Evolutionary conservation across 1,139 yeast genomes (phyloP), one percentile per base, ranked within the genome.

Genomic region (Dujonia santamariae): DNA sequence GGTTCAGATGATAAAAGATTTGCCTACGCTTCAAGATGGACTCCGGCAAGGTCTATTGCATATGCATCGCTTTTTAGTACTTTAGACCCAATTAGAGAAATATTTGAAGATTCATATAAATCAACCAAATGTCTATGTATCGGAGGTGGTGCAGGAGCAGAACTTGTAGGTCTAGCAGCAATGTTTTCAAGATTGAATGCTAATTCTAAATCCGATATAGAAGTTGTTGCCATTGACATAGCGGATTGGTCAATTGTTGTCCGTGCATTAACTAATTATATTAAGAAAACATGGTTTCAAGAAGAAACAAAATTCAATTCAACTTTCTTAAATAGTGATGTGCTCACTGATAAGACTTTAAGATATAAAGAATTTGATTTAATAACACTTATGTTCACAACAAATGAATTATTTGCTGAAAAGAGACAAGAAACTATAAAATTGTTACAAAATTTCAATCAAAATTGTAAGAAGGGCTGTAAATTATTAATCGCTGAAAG

Each of bases 121-220:
- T 36, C 46, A 3, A 56, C 59, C 15, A 61, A 68, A 7, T 75
- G 80, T 0, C 54, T 86, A 26, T 76, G 83, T 47, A 69, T 87
- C 28, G 96, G 96, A 11, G 96, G 95, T 14, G 96, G 96, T 16
- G 96, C 96, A 0, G 85, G 90, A 2, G 85, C 90, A 1, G 96
- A 87, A 51, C 59, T 86, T 16, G 80, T 80, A 13, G 95, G 85
- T 0, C 51, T 85, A 28, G 78, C 78, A 0, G 72, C 88, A 13
- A 66, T 82, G 0, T 80, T 76, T 46, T 60, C 79, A 32, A 56
- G 75, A 37, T 53, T 67, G 12, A 52, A 51, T 40, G 56, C 65
- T 1, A 55, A 51, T 3, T 56, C 67, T 1, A 41, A 53, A 13
- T 60, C 68, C 0, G 48, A 51, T 9, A 49, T 80, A 23, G 60